Evolutionary conservation across 1,139 yeast species (phyloP).

Genomic region (Hemisphaericaspora xylofermentans): DNA sequence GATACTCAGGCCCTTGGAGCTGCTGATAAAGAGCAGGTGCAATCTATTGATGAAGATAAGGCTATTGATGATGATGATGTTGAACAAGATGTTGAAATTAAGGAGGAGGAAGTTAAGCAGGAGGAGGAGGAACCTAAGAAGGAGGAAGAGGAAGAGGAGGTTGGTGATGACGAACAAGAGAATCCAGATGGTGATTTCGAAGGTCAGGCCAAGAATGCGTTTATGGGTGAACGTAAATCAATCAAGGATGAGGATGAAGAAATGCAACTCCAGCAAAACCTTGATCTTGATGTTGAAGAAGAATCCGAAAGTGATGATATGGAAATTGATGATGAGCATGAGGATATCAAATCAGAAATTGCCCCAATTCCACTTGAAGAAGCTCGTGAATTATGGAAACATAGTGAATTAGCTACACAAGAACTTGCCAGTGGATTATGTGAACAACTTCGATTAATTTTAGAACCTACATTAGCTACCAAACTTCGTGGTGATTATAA

Average conservation of each 20-base stretch:
- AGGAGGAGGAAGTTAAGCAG: conserved; percentile 21
- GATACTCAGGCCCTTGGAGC: conserved; percentile 94
- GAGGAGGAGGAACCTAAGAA: conserved; percentile 20
- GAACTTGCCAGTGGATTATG: conserved; percentile 85
- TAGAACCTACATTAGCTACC: conserved; percentile 95
- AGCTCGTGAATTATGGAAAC: conserved; percentile 78
- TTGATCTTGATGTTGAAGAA: conserved; percentile 25
- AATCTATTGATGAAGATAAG: conserved; percentile 75
- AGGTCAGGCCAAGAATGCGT: conserved; percentile 53
- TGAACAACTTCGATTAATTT: conserved; percentile 87
- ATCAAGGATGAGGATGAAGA: conserved; percentile 15
- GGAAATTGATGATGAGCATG: conserved; percentile 24
- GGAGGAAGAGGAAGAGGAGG: conserved; percentile 22
- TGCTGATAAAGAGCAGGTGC: conserved; percentile 78
- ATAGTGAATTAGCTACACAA: conserved; percentile 78
- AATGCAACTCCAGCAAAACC: conserved; percentile 22
- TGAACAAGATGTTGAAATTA: conserved; percentile 14
- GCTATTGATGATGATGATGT: conserved; percentile 73
- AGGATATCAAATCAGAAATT: conserved; percentile 11
- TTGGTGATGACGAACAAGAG: conserved; percentile 22
- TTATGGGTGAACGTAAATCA: conserved; percentile 48
- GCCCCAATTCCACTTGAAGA: conserved; percentile 60
- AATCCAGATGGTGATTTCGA: conserved; percentile 47
- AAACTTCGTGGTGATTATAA: conserved; percentile 93
- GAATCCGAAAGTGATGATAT: conserved; percentile 29